Evolutionary conservation across 352 stramenopile species (phyloP), one percentile per base, ranked within the genome.

Genomic region (Globisporangium echinulatum): DNA sequence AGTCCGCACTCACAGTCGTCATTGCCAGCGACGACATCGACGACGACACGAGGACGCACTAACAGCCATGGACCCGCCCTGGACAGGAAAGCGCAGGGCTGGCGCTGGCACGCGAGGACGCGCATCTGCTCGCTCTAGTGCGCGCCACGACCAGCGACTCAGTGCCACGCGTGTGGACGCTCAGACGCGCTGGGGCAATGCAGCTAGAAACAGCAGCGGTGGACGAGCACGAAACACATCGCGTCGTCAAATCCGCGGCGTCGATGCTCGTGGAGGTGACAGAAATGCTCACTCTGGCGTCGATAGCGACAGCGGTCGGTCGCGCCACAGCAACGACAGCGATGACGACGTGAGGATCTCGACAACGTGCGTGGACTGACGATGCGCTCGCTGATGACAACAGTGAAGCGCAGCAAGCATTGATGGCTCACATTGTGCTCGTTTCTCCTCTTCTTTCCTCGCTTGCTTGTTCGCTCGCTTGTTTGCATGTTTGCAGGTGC

Each of bases 301-400:
- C 17, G 17, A 50, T 17, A 17, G 14, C 43, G 46, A 50, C 15
- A 49, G 7, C 46, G n/a, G 19, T 25, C 19, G 19, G 1, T 25
- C 19, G 1, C 19, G 19, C 19, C 19, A 25, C 19, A 25, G 19
- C 19, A 25, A 25, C 19, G 19, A 25, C 25, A 33, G 25, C 25
- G 2, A 33, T 33, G 25, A 33, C 25, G 81, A 60, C 91, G 91
- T 56, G 76, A 87, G 67, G 72, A 92, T 64, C 63, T 95, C n/a
- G 84, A 95, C 61, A 85, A 93, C 68, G 86, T 91, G 38, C 15
- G 11, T 33, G 7, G 5, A 17, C 37, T 8, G 7, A 15, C 51
- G 37, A 47, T 8, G 11, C 7, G 7, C 4, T 39, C 3, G n/a
- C 10, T 9, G 14, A 15, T 5, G 6, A 54, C 25, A 25, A 25